Conservation (phyloP, 352 stramenopile genomes). For the Pythium myriotylum region DNA sequence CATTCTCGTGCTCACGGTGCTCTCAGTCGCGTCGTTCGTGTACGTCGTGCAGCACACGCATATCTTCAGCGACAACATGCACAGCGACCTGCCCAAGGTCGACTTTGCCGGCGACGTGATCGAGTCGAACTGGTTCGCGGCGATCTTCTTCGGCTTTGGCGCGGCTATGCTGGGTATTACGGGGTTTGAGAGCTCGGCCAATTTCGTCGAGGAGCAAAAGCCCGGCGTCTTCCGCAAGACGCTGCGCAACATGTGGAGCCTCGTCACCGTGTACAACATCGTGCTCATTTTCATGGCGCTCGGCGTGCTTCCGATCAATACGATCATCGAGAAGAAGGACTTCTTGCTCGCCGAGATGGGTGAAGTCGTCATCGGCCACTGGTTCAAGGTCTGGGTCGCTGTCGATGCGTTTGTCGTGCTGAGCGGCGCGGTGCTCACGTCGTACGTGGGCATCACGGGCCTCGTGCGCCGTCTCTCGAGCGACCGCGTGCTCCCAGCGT, state of each 20-base stretch:
- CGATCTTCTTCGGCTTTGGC: slow-evolving; percentile 58
- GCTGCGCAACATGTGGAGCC: slow-evolving; percentile 63
- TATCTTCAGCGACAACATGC: slow-evolving; percentile 57
- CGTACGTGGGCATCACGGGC: slow-evolving; percentile 78
- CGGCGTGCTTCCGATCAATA: slow-evolving; percentile 56
- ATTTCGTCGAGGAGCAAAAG: slow-evolving; percentile 82
- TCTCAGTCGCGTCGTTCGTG: slow-evolving; percentile 43
- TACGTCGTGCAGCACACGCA: slow-evolving; percentile 47
- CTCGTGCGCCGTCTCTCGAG: slow-evolving; percentile 59
- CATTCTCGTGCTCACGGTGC: slow-evolving; percentile 52
- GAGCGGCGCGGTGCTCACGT: slow-evolving; percentile 64
- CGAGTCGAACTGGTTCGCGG: slow-evolving; percentile 28
- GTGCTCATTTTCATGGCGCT: slow-evolving; percentile 63
- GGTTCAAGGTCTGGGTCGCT: slow-evolving; percentile 44
- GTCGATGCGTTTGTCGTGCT: slow-evolving; percentile 84
- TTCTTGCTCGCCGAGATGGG: slow-evolving; percentile 64
- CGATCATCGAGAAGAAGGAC: slow-evolving; percentile 51
- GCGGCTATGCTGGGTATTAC: slow-evolving; percentile 76
- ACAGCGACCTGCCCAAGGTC: slow-evolving; percentile 45
- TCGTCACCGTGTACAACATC: slow-evolving; percentile 72
- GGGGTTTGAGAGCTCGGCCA: slow-evolving; percentile 79
- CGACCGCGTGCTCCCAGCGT: slow-evolving; percentile 49
- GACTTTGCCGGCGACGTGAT: slow-evolving; percentile 38
- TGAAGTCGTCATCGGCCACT: slow-evolving; percentile 27
- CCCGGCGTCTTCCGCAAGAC: slow-evolving; percentile 61